Conservation (phyloP, 2,329 filamentous ascomycete species). For the Ceratocystis destructans region DNA sequence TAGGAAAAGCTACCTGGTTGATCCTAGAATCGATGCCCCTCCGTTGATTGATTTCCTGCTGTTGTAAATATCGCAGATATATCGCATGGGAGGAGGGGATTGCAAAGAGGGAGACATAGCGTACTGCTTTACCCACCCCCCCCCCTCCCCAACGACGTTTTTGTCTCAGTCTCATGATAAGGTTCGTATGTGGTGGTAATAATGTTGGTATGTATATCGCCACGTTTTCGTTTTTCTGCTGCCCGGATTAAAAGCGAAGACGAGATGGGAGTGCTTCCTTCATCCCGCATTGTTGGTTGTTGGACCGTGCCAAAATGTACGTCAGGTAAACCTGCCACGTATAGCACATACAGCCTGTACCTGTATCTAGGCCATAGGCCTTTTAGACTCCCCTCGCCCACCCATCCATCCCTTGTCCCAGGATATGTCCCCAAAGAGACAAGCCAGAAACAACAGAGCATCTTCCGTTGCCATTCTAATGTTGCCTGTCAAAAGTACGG, state of each 20-base stretch:
- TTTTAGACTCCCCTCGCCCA: neutral
- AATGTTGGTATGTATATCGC: neutral
- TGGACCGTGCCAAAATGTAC: neutral
- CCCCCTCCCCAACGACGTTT: neutral
- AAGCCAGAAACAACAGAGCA: too few species aligned
- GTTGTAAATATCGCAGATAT: neutral
- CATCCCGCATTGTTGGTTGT: neutral
- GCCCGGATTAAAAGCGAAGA: neutral
- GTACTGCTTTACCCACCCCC: neutral
- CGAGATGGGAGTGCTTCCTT: neutral
- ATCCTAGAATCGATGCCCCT: neutral
- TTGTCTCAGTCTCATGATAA: slow-evolving; percentile 4
- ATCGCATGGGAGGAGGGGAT: neutral
- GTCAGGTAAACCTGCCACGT: neutral
- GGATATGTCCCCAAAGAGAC: neutral
- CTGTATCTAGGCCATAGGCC: neutral
- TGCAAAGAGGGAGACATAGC: neutral
- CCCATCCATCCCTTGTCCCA: neutral
- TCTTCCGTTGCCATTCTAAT: neutral
- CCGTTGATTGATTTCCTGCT: neutral
- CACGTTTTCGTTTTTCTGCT: neutral
- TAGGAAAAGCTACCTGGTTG: neutral
- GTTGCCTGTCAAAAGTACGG: neutral
- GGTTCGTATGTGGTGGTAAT: neutral
- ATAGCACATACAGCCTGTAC: neutral